These are phyloP conservation scores for Chaetomium globosum DNA, from an alignment of 2,329 filamentous ascomycete genomes.

Conservation along the genomic window DNA sequence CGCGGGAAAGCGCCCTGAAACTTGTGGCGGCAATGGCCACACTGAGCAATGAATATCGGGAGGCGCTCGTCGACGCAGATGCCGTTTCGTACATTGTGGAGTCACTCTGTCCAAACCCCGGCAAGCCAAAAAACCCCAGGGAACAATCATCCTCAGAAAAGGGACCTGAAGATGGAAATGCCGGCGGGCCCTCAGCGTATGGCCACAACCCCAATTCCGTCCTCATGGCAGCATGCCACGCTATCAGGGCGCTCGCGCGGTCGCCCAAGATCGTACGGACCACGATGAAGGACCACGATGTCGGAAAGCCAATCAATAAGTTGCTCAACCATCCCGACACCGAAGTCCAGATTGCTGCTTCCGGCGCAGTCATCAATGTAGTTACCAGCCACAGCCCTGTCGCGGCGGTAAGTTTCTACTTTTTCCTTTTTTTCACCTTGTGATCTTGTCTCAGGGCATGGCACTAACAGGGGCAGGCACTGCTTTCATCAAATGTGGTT, in stretches of 20 bases:
- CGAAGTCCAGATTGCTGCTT: conserved; percentile 83
- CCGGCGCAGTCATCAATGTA: conserved; percentile 80
- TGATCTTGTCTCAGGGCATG: neutral
- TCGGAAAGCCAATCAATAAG: conserved; percentile 74
- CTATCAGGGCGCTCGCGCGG: conserved; percentile 77
- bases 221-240: conserved; percentile 81
- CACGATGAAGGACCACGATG: conserved; percentile 80
- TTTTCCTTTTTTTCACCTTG: conserved; percentile 30
- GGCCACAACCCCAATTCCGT: conserved; percentile 76
- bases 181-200: conserved; percentile 45
- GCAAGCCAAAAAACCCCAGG: conserved; percentile 51
- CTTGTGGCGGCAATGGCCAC: conserved; percentile 81
- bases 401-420: conserved; percentile 66
- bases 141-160: conserved; percentile 46
- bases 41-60: conserved; percentile 81
- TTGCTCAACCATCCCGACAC: conserved; percentile 75
- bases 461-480: conserved; percentile 54
- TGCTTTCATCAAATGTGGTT: conserved; percentile 74
- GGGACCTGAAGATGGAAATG: conserved; percentile 35
- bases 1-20: conserved; percentile 74
- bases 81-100: conserved; percentile 80
- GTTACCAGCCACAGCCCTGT: conserved; percentile 89
- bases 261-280: conserved; percentile 85
- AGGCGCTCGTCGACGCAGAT: conserved; percentile 79
- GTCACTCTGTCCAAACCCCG: conserved; percentile 65